Evolutionary conservation across 2,329 filamentous ascomycete species (phyloP), one percentile per base, ranked within the genome.

Genomic region (Colletotrichum brevisporum): DNA sequence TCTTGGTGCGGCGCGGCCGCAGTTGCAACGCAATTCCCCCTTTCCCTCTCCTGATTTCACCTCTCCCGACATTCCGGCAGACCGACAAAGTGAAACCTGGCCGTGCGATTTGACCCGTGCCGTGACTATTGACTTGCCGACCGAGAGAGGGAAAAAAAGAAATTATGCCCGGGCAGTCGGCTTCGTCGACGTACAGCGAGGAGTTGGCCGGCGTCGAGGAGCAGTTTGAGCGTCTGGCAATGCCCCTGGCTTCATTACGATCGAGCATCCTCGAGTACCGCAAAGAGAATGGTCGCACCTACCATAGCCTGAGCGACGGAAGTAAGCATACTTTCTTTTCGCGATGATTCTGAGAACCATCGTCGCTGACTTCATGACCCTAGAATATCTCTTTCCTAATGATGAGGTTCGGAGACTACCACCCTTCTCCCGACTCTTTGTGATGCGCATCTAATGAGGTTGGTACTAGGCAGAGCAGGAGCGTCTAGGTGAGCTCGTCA

Each of bases 251-350:
- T 10, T 60, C 63, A 13, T 16, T 66, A 12, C 26, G 63, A 16
- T 59, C 63, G 5, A 66, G 55, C 18, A 50, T 66, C 3, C 16
- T 66, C 21, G 41, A 67, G 24, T 68, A 61, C 12, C 31, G 64
- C 13, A 47, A 12, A 24, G 68, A 68, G 12, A 71, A 71, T 6
- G 68, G 68, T 2, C 48, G 68, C 12, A 71, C 68, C 5, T 71
- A 71, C 6, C 63, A 61, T 51, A 71, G 78, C 2, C 78, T 60
- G 1, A 57, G 68, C 12, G 68, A 67, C 9, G 68, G 64, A 2
- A 70, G 68, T 65, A 5, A 41, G 66, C 21, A 24, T 2, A 3
- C 45, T n/a, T 2, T 16, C 15, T 16, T 3, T 12, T 43, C 9
- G 6, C 2, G 26, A 24, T 6, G 4, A 36, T n/a, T 8, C 15